Percentiles rank a stretch among this genome's conserved stretches.
Conservation (phyloP, 2,329 filamentous ascomycete genomes). For the Colletotrichum chlorophyti region DNA sequence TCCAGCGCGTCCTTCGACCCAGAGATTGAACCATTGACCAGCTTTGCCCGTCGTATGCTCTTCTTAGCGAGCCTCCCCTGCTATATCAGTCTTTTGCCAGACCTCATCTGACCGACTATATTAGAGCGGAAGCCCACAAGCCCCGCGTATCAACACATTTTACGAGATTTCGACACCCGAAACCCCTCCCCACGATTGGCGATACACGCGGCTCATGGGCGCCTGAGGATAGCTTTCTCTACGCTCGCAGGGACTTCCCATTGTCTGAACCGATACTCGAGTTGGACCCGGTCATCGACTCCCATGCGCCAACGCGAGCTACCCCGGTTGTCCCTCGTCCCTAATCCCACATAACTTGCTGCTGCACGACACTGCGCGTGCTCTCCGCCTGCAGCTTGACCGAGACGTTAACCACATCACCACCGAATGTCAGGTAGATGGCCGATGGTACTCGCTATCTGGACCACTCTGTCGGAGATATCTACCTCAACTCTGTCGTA, state of each 20-base stretch:
- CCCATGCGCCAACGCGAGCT: slow-evolving; percentile 49
- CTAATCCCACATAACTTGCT: slow-evolving; percentile 39
- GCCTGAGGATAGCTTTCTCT: slow-evolving; percentile 13
- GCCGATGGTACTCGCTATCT: slow-evolving; percentile 73
- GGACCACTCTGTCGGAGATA: slow-evolving; percentile 64
- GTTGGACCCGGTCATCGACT: slow-evolving; percentile 31
- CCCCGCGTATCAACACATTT: too few species aligned
- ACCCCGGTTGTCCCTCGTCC: slow-evolving; percentile 38
- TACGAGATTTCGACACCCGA: slow-evolving; percentile 7
- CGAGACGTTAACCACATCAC: slow-evolving; percentile 9
- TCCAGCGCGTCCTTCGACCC: slow-evolving; percentile 7
- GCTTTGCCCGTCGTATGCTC: slow-evolving; percentile 15
- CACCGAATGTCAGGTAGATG: slow-evolving; percentile 60
- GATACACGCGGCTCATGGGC: slow-evolving; percentile 27
- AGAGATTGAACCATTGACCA: slow-evolving; percentile 8
- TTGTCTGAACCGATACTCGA: slow-evolving; percentile 23
- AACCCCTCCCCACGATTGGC: neutral
- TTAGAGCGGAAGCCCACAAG: too few species aligned
- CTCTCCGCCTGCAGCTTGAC: slow-evolving; percentile 24
- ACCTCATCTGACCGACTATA: slow-evolving; percentile 12
- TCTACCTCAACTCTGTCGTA: slow-evolving; percentile 54
- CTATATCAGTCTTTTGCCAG: neutral
- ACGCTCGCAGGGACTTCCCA: slow-evolving; percentile 16
- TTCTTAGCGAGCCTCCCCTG: slow-evolving; percentile 2
- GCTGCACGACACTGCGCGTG: slow-evolving; percentile 27